Base-by-base conservation (phyloP, 306 rosid species). In the Purshia tridentata region DNA sequence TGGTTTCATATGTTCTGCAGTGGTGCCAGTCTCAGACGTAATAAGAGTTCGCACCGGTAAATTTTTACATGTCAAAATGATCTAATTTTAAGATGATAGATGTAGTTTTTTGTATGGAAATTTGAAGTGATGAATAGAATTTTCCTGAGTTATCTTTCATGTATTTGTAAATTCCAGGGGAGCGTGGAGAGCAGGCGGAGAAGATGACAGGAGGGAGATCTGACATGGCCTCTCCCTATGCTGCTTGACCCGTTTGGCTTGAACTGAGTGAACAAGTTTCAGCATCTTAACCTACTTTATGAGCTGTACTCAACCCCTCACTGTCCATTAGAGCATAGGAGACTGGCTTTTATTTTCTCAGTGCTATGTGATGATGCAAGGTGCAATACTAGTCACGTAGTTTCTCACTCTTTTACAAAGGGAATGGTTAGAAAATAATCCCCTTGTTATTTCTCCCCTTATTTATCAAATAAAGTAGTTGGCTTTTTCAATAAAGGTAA, bases 41-140 rank as follows among this genome's bases (percentile, higher is more conserved):
- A 85, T 89, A 48, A 88, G 98, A 89, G 65, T 93, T 75, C 97
- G 98, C 46, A 91, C 96, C 23, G 98, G 98, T 93, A 87, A 73
- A 47, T 3, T 58, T 59, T 75, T 83, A 35, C 72, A 18, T 47
- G 14, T 7, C 19, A 69, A 78, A 29, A 19, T 69, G 62, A 46
- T 72, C 56, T 50, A 70, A 48, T 16, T 50, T 14, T 19, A 65
- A 22, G 53, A 46, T 65, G 15, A 15, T 49, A 0, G 19, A 57
- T 71, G 70, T 49, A 48, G 64, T 20, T 29, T 51, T 71, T 13
- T 46, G 14, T 19, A 63, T 65, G 60, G 64, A 51, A 19, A 50
- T 37, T 46, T 35, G 7, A 15, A 39, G 20, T 11, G 46, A 50
- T 65, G 72, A 47, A n/a, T 5, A 44, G 3, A 8, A 44, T 57